Percentiles rank a stretch among this genome's conserved stretches.
These are phyloP conservation scores for Berkeleyomyces rouxiae DNA, from an alignment of 2,329 filamentous ascomycete species.

Conservation along the genomic window DNA sequence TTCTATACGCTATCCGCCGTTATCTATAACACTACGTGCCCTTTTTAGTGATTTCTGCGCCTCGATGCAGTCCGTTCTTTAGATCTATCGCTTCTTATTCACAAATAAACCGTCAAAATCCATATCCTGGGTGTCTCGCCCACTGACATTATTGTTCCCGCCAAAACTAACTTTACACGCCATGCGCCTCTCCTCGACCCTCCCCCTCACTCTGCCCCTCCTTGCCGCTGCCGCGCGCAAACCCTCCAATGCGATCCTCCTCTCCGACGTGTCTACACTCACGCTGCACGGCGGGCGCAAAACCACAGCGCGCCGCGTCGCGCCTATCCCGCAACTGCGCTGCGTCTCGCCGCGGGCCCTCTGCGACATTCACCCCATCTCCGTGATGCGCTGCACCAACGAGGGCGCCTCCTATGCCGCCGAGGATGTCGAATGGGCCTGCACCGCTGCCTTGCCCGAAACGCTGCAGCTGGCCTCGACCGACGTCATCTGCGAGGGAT, in stretches of 20 bases:
- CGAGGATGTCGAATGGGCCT: constrained; percentile 85
- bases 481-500: constrained; percentile 87
- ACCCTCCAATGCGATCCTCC: constrained; percentile 33
- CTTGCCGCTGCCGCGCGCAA: neutral
- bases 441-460: constrained; percentile 44
- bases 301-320: constrained; percentile 61
- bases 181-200: neutral
- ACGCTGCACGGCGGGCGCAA: constrained; percentile 51
- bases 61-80: neutral
- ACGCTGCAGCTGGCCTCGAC: constrained; percentile 61
- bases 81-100: neutral
- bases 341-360: constrained; percentile 52
- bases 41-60: neutral
- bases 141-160: neutral
- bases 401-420: constrained; percentile 60
- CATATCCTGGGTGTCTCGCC: neutral
- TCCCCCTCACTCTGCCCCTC: neutral
- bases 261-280: constrained; percentile 52
- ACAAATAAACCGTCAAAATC: neutral
- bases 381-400: constrained; percentile 77
- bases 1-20: neutral
- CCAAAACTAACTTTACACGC: neutral
- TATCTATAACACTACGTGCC: neutral
- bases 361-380: constrained; percentile 45
- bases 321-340: constrained; percentile 60